Percentiles rank a stretch among this genome's conserved stretches.
phyloP scores from a whole-genome alignment of 108 stramenopile species.

The Mediolabrus comicus region DNA sequence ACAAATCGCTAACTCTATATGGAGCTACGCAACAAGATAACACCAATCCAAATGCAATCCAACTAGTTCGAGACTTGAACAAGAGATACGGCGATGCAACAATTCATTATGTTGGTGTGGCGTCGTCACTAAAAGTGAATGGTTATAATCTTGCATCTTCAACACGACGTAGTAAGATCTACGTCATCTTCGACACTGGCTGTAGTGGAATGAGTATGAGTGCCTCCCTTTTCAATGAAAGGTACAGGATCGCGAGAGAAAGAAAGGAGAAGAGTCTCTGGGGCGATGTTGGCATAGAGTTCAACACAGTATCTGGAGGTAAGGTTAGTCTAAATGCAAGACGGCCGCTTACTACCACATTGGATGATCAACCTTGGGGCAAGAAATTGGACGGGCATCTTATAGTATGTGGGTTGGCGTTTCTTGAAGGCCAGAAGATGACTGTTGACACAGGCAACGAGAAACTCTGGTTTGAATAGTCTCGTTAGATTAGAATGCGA shows the following conservation, averaged over 20 bases:
- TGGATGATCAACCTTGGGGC: slow-evolving; percentile 36
- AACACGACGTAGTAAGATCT: slow-evolving; percentile 14
- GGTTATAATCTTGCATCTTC: slow-evolving; percentile 33
- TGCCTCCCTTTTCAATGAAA: slow-evolving; percentile 27
- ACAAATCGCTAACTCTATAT: slow-evolving; percentile 45
- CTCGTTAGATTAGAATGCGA: neutral
- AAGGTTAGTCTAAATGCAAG: slow-evolving; percentile 19
- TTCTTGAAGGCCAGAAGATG: slow-evolving; percentile 26
- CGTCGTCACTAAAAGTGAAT: slow-evolving; percentile 48
- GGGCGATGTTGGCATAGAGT: slow-evolving; percentile 25
- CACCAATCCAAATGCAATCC: slow-evolving; percentile 32
- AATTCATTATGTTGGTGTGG: slow-evolving; percentile 58
- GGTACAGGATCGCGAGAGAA: slow-evolving; percentile 26
- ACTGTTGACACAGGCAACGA: slow-evolving; percentile 26
- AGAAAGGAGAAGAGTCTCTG: slow-evolving; percentile 26
- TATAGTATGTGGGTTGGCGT: slow-evolving; percentile 33
- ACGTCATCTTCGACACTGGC: slow-evolving; percentile 49
- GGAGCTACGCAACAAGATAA: neutral
- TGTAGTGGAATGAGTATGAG: slow-evolving; percentile 39
- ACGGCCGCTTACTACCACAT: slow-evolving; percentile 31
- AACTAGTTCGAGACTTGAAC: slow-evolving; percentile 46
- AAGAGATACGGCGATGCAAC: slow-evolving; percentile 62
- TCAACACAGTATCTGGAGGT: slow-evolving; percentile 16
- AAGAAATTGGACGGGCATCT: slow-evolving; percentile 28
- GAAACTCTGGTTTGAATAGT: slow-evolving; percentile 12